phyloP scores from a whole-genome alignment of 192 early-diverging fungal genomes.

The Thoreauomyces humboldtii region DNA sequence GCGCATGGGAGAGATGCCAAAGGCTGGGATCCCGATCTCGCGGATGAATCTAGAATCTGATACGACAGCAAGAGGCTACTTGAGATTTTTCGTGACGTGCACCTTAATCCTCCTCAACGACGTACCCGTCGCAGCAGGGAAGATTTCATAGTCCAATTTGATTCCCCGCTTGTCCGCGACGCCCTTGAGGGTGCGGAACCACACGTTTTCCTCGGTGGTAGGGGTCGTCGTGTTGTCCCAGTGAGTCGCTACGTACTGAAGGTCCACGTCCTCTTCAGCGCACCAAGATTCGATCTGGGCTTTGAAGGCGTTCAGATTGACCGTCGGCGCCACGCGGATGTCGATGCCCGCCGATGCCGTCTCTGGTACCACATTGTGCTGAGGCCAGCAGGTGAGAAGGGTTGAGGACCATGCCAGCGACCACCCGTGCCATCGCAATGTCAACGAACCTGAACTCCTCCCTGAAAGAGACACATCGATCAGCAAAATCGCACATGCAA shows the following conservation, averaged over 20 bases:
- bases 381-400: no score
- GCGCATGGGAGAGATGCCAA: slow-evolving; percentile 81
- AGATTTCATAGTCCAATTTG: slow-evolving; percentile 68
- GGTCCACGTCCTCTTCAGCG: slow-evolving; percentile 35
- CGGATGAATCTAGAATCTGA: slow-evolving; percentile 79
- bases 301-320: slow-evolving; percentile 64
- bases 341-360: slow-evolving; percentile 59
- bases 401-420: no score
- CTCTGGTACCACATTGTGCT: slow-evolving; percentile 81
- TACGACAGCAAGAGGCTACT: not conserved
- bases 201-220: slow-evolving; percentile 59
- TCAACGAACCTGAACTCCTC: no score
- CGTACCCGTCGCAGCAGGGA: slow-evolving; percentile 60
- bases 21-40: slow-evolving; percentile 69
- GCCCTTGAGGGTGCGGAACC: slow-evolving; percentile 65
- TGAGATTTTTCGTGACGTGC: no score
- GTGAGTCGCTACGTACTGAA: slow-evolving; percentile 65
- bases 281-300: slow-evolving; percentile 42
- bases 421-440: no score
- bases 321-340: slow-evolving; percentile 70
- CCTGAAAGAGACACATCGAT: no score
- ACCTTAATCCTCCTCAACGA: no score
- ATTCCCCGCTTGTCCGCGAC: slow-evolving; percentile 54
- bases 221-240: slow-evolving; percentile 57
- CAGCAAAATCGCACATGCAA: no score